Evolutionary conservation across 208 protist species (phyloP).

Genomic region (Crithidia bombi): DNA sequence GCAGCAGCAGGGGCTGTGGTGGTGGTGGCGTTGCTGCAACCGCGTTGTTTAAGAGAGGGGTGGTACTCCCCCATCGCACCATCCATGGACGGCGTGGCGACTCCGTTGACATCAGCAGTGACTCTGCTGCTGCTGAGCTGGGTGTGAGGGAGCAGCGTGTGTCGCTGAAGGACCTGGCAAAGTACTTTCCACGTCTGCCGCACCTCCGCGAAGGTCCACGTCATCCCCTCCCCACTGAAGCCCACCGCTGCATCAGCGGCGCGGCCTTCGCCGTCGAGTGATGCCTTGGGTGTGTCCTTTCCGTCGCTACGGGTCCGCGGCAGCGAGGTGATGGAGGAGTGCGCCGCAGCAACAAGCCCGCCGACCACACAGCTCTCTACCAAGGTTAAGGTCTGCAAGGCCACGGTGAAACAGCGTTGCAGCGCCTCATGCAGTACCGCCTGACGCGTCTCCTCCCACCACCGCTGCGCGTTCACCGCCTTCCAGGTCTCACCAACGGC

Average conservation of each 20-base stretch:
- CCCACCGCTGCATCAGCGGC: background rate
- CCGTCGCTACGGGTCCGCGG: background rate
- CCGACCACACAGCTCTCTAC: conserved; percentile 19
- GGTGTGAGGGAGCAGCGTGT: background rate
- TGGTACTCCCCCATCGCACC: too few relatives aligned
- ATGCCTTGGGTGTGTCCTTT: background rate
- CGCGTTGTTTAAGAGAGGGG: too few relatives aligned
- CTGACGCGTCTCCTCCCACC: conserved; percentile 16
- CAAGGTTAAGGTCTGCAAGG: conserved; percentile 21
- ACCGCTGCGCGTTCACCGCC: background rate
- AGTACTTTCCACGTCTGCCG: conserved; percentile 19
- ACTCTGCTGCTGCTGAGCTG: background rate
- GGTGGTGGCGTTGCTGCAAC: background rate
- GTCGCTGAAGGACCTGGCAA: conserved; percentile 7
- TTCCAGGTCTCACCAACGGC: conserved; percentile 20
- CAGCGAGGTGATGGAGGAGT: background rate
- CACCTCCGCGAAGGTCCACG: background rate
- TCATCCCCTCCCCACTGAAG: too few relatives aligned
- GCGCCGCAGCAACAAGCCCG: conserved; percentile 9
- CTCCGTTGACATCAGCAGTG: too few relatives aligned
- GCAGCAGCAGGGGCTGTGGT: background rate
- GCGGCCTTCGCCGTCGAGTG: background rate
- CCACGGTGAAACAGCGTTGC: conserved; percentile 33
- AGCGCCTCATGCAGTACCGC: conserved; percentile 18
- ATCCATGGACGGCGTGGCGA: too few relatives aligned